Percentiles rank a stretch among this genome's conserved stretches.
These are phyloP conservation scores for Pyricularia sp. DNA, from an alignment of 2,329 filamentous ascomycete genomes.

Conservation along the genomic window DNA sequence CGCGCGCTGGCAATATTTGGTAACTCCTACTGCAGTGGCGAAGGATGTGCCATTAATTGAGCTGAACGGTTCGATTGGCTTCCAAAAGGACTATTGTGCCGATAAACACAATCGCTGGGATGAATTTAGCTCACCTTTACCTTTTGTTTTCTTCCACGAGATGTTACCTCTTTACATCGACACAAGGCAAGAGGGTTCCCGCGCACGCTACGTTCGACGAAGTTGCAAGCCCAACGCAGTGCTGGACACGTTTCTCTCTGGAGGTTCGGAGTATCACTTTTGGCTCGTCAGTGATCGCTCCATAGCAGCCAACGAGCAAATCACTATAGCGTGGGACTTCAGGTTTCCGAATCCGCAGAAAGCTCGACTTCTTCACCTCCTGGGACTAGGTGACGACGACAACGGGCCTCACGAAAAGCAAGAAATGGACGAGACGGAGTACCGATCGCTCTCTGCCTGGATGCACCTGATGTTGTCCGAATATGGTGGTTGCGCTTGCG, in stretches of 20 bases:
- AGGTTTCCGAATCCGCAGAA: conserved; percentile 42
- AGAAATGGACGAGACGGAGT: conserved; percentile 46
- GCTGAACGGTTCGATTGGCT: conserved; percentile 64
- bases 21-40: conserved; percentile 34
- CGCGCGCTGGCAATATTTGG: conserved; percentile 59
- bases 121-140: conserved; percentile 49
- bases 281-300: conserved; percentile 77
- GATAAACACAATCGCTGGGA: conserved; percentile 55
- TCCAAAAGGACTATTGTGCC: conserved; percentile 59
- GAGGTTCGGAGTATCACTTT: conserved; percentile 72
- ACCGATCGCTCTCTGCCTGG: conserved; percentile 47
- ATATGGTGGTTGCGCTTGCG: conserved; percentile 68
- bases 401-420: conserved; percentile 32
- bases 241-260: conserved; percentile 74
- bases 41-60: conserved; percentile 51
- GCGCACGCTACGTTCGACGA: conserved; percentile 76
- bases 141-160: conserved; percentile 80
- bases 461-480: conserved; percentile 59
- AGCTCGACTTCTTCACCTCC: conserved; percentile 40
- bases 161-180: conserved; percentile 86
- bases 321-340: conserved; percentile 57
- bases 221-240: conserved; percentile 87
- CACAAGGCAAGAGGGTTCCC: conserved; percentile 73
- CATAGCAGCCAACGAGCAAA: conserved; percentile 52
- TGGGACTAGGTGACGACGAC: conserved; percentile 51